These are phyloP conservation scores for Lantana camara DNA, from an alignment of 257 asterid genomes.

Conservation along the genomic window DNA sequence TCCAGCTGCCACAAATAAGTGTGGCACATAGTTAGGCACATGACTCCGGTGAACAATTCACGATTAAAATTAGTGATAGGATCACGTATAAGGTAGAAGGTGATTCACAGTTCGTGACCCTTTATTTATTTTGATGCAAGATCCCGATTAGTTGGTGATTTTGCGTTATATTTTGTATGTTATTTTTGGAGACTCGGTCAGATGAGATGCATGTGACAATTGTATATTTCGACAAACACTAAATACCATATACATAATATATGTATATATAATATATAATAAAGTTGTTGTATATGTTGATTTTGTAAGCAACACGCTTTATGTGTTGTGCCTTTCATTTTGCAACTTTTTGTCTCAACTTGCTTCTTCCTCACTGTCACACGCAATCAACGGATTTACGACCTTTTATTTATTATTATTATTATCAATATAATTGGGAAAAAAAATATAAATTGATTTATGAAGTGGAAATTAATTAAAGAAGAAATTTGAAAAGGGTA, in stretches of 20 bases:
- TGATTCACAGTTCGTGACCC: too few relatives aligned
- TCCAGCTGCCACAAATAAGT: constrained; percentile 11
- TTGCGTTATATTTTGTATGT: too few relatives aligned
- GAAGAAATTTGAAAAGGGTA: neutral
- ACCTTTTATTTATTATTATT: neutral
- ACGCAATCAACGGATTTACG: neutral
- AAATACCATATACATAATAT: too few relatives aligned
- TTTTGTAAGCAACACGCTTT: constrained; percentile 16
- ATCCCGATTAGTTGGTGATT: too few relatives aligned
- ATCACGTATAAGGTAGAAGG: too few relatives aligned
- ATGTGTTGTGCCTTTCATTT: constrained; percentile 9
- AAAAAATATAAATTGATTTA: neutral
- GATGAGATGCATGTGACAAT: too few relatives aligned
- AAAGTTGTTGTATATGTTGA: neutral
- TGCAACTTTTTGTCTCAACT: constrained; percentile 13
- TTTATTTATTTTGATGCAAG: too few relatives aligned
- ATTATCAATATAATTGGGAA: neutral
- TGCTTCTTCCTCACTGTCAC: constrained; percentile 14
- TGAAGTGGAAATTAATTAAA: neutral
- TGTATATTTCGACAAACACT: too few relatives aligned
- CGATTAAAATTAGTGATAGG: too few relatives aligned
- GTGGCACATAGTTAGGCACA: constrained; percentile 22
- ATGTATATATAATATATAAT: neutral
- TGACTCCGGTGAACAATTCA: constrained; percentile 25
- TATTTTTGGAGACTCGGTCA: too few relatives aligned